Percentiles rank a stretch among this genome's conserved stretches.
These are phyloP conservation scores for Inonotus obliquus DNA, from an alignment of 1,284 basidiomycete species.

Conservation along the genomic window DNA sequence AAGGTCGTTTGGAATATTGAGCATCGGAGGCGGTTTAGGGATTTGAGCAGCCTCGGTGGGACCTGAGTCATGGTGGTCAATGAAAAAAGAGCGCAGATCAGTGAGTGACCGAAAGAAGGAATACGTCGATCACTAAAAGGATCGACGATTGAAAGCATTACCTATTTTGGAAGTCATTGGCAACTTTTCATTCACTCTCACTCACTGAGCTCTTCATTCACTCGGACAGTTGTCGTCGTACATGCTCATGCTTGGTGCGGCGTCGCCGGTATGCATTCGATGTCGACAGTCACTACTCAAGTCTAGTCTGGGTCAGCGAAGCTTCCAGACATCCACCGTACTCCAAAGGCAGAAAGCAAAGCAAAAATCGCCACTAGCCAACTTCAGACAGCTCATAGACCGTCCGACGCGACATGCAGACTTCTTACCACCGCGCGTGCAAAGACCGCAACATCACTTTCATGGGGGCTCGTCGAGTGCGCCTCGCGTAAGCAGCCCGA, in stretches of 20 bases:
- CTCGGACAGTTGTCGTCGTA: not conserved
- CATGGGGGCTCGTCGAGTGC: not conserved
- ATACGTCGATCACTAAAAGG: not conserved
- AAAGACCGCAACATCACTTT: not conserved
- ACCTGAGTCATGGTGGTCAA: conserved; percentile 5
- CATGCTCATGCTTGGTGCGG: conserved; percentile 3
- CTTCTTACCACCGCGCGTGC: not conserved
- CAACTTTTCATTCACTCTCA: not conserved
- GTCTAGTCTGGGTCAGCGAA: conserved; percentile 33
- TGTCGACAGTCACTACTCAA: conserved; percentile 24
- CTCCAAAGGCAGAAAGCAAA: not conserved
- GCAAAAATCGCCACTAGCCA: not conserved
- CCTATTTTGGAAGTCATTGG: not conserved
- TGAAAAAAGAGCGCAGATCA: not conserved
- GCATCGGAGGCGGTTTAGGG: conserved; percentile 56
- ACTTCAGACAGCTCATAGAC: not conserved
- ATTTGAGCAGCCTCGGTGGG: conserved; percentile 38
- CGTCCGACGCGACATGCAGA: not conserved
- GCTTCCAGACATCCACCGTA: conserved; percentile 20
- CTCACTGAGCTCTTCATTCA: not conserved
- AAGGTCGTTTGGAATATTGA: conserved; percentile 80
- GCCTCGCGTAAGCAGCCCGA: not conserved
- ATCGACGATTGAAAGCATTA: not conserved
- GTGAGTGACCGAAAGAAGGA: not conserved
- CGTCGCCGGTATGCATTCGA: not conserved